Conservation (phyloP, 805 yeast genomes). For the Monosporozyma solicola region DNA sequence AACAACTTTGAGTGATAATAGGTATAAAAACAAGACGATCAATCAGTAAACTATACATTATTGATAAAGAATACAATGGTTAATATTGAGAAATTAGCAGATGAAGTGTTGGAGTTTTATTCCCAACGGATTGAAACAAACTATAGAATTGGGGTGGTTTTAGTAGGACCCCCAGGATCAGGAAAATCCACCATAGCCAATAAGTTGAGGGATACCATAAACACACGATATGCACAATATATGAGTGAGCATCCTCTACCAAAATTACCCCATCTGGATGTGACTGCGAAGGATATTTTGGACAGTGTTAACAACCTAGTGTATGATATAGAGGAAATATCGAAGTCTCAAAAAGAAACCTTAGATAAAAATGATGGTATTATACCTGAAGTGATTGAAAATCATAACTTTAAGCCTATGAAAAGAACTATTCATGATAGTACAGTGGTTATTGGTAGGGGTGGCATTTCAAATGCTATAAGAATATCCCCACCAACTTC, state of each 20-base stretch:
- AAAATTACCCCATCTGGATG: neutral
- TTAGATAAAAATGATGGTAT: slow-evolving; percentile 11
- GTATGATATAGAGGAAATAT: neutral
- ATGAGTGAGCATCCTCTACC: neutral
- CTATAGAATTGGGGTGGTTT: slow-evolving; percentile 45
- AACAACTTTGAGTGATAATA: too few relatives aligned
- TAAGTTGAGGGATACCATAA: slow-evolving; percentile 36
- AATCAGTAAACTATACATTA: neutral
- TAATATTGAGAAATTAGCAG: slow-evolving; percentile 25
- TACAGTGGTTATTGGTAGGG: slow-evolving; percentile 22
- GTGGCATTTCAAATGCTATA: slow-evolving; percentile 24
- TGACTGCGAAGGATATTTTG: neutral
- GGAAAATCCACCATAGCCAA: slow-evolving; percentile 69
- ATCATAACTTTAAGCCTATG: slow-evolving; percentile 14
- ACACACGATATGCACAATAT: slow-evolving; percentile 16
- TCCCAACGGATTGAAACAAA: slow-evolving; percentile 16
- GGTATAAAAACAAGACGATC: too few relatives aligned
- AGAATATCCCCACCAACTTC: slow-evolving; percentile 4
- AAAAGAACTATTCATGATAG: slow-evolving; percentile 13
- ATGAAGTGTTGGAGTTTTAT: slow-evolving; percentile 26
- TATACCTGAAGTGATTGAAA: slow-evolving; percentile 17
- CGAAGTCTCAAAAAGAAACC: slow-evolving; percentile 6
- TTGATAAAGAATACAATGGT: slow-evolving; percentile 11
- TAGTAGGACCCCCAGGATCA: slow-evolving; percentile 78
- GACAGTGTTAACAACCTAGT: neutral